Evolutionary conservation across 345 rosid genomes (phyloP).

Genomic region (Salix dunnii): DNA sequence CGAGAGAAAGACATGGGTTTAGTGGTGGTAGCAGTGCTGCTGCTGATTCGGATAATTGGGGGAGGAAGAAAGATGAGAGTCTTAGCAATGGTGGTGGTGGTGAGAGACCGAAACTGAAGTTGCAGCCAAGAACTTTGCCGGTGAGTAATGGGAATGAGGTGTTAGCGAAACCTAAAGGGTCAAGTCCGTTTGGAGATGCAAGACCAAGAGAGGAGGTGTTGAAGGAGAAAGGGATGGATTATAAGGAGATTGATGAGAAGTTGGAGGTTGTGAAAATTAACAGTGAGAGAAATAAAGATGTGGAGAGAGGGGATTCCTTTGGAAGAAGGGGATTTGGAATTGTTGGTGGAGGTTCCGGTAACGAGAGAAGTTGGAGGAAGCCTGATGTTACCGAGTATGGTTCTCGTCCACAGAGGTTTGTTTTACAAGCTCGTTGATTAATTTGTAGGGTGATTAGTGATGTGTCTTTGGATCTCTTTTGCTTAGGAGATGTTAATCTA

Average conservation of each 20-base stretch:
- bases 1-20: constrained; percentile 50
- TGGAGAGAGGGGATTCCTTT: constrained; percentile 45
- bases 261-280: constrained; percentile 48
- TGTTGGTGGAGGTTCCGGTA: constrained; percentile 25
- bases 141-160: constrained; percentile 24
- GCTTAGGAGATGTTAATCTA: neutral
- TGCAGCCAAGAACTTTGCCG: constrained; percentile 74
- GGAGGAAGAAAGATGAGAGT: constrained; percentile 62
- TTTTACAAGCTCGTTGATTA: constrained; percentile 1
- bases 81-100: constrained; percentile 21
- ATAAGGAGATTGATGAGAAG: constrained; percentile 95
- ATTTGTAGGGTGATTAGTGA: neutral
- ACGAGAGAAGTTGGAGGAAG: constrained; percentile 57
- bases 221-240: constrained; percentile 86
- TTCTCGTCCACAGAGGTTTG: constrained; percentile 29
- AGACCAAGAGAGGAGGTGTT: constrained; percentile 96
- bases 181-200: constrained; percentile 80
- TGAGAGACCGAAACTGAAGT: constrained; percentile 60
- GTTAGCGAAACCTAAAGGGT: constrained; percentile 54
- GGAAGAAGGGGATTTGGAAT: constrained; percentile 44
- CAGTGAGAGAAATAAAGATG: constrained; percentile 25
- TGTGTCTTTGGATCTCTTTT: neutral
- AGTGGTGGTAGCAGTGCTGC: constrained; percentile 21
- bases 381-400: constrained; percentile 26
- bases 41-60: constrained; percentile 69